Evolutionary conservation across 176 grass and related monocot genomes (phyloP).

Genomic region (Hordeum marinum): DNA sequence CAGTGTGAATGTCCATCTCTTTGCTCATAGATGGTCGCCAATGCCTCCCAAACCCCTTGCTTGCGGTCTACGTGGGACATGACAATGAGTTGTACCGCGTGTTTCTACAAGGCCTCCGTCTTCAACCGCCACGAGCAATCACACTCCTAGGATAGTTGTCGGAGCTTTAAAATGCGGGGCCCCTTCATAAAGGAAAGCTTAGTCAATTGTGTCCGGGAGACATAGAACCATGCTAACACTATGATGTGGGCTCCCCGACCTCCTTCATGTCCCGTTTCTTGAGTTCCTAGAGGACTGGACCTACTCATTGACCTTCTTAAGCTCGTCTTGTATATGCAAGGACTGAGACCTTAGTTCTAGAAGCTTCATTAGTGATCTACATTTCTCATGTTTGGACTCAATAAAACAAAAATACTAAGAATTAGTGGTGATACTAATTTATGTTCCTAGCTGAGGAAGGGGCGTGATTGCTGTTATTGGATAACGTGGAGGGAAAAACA

Average conservation of each 20-base stretch:
- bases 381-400: slow-evolving; percentile 29
- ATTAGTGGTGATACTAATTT: no score
- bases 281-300: slow-evolving; percentile 53
- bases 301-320: slow-evolving; percentile 70
- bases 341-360: slow-evolving; percentile 47
- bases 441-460: no score
- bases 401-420: no score
- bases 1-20: no score
- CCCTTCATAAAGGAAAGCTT: slow-evolving; percentile 58
- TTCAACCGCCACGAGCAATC: slow-evolving; percentile 73
- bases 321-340: slow-evolving; percentile 60
- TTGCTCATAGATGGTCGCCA: neutral
- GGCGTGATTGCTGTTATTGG: no score
- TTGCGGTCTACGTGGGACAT: slow-evolving; percentile 22
- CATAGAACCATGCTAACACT: slow-evolving; percentile 25
- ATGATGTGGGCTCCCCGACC: slow-evolving; percentile 43
- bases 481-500: no score
- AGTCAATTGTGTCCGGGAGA: slow-evolving; percentile 41
- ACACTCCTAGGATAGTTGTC: slow-evolving; percentile 74
- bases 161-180: slow-evolving; percentile 56
- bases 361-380: slow-evolving; percentile 50
- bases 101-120: slow-evolving; percentile 81
- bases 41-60: slow-evolving; percentile 40
- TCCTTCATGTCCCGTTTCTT: slow-evolving; percentile 61
- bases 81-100: slow-evolving; percentile 41